Evolutionary conservation across 1,139 yeast species (phyloP).

Genomic region (Pichia sp.): DNA sequence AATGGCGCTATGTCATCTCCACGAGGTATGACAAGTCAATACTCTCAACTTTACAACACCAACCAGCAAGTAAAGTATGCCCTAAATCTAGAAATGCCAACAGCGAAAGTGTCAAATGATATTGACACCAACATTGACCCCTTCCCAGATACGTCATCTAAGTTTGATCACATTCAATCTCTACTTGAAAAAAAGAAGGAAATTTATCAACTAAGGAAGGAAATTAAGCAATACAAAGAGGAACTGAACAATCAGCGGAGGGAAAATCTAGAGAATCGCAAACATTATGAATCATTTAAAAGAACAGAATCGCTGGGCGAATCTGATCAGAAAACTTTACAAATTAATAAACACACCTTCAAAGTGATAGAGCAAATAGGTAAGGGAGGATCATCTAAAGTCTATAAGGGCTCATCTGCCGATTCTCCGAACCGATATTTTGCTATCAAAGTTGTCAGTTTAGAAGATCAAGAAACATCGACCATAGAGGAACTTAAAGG

Average conservation of each 20-base stretch:
- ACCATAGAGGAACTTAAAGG: constrained; percentile 80
- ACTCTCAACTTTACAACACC: no score
- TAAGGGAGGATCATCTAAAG: constrained; percentile 91
- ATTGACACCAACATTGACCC: neutral
- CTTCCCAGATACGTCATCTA: neutral
- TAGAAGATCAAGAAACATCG: constrained; percentile 72
- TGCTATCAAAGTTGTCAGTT: constrained; percentile 78
- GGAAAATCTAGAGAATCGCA: constrained; percentile 4
- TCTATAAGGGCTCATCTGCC: constrained; percentile 61
- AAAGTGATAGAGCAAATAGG: constrained; percentile 78
- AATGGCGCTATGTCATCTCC: no score
- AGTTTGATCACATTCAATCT: constrained; percentile 9
- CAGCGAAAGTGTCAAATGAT: neutral
- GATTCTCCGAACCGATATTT: constrained; percentile 44
- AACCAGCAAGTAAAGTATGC: neutral
- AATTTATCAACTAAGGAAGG: constrained; percentile 10
- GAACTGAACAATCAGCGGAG: constrained; percentile 7
- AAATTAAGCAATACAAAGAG: constrained; percentile 13
- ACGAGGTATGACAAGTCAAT: no score
- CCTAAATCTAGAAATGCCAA: neutral
- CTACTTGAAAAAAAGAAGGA: constrained; percentile 11
- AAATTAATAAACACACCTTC: constrained; percentile 56
- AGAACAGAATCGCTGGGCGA: neutral
- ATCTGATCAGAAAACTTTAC: constrained; percentile 14
- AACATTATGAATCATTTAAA: neutral